Evolutionary conservation across 352 stramenopile genomes (phyloP).

Genomic region (Globisporangium viniferum): DNA sequence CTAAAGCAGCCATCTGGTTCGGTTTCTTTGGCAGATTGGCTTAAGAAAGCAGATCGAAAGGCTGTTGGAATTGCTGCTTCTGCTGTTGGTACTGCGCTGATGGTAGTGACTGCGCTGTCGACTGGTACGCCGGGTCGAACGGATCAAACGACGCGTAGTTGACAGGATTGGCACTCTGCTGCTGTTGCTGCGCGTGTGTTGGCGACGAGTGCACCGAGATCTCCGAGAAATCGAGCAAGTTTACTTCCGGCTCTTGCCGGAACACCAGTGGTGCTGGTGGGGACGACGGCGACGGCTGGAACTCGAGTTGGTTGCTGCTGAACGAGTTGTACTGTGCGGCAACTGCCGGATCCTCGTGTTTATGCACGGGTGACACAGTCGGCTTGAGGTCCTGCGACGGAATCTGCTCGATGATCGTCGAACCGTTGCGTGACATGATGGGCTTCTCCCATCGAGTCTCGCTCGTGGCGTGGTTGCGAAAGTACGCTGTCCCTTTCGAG

Average conservation of each 20-base stretch:
- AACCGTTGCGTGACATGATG: conserved; percentile 49
- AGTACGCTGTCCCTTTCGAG: conserved; percentile 70
- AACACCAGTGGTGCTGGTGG: neutral
- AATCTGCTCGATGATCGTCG: conserved; percentile 24
- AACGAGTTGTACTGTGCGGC: conserved; percentile 1
- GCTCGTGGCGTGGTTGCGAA: conserved; percentile 58
- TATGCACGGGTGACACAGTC: conserved; percentile 4
- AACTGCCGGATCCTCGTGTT: neutral
- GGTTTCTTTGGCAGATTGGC: neutral
- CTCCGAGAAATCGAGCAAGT: conserved; percentile 70
- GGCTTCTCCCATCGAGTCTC: conserved; percentile 78
- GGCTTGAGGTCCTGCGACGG: conserved; percentile 19
- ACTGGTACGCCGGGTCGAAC: conserved; percentile 16
- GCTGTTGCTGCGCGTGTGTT: conserved; percentile 26
- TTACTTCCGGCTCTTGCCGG: conserved; percentile 23
- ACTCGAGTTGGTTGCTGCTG: conserved; percentile 15
- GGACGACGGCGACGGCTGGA: conserved; percentile 6
- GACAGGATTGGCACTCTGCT: conserved; percentile 11
- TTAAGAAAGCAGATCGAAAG: conserved; percentile 50
- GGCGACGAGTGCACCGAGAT: conserved; percentile 50
- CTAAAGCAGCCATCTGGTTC: neutral
- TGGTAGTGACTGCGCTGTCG: conserved; percentile 16
- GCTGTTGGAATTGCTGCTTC: conserved; percentile 16
- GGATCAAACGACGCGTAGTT: conserved; percentile 15
- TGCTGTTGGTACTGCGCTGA: conserved; percentile 21